These are phyloP conservation scores for Chlorella sp. DNA, from an alignment of 139 green algal genomes.

Conservation along the genomic window DNA sequence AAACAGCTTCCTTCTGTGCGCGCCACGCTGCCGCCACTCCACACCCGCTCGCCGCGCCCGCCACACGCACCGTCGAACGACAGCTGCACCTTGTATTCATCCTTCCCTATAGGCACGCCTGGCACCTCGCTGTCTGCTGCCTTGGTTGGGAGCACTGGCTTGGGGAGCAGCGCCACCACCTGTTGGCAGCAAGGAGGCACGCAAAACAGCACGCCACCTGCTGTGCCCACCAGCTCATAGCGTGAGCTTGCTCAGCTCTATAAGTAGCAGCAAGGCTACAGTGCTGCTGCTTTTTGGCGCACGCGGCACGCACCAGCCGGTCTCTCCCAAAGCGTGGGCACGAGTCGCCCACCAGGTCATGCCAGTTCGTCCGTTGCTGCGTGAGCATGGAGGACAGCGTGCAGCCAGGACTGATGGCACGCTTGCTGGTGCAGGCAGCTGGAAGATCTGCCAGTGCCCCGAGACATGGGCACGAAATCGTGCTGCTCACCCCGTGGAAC, in stretches of 20 bases:
- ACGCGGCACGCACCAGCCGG: slow-evolving; percentile 19
- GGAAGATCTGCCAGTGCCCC: too few relatives aligned
- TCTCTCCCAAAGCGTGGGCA: slow-evolving; percentile 32
- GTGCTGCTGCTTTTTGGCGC: too few relatives aligned
- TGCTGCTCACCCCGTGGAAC: slow-evolving; percentile 19
- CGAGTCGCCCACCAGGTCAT: slow-evolving; percentile 33
- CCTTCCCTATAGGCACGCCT: slow-evolving; percentile 4
- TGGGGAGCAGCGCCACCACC: background rate
- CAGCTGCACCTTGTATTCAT: slow-evolving; percentile 45
- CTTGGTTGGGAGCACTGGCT: background rate
- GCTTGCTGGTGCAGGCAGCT: too few relatives aligned
- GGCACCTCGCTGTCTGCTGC: background rate
- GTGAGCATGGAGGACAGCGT: background rate
- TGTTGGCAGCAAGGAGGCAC: too few relatives aligned
- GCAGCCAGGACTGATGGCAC: too few relatives aligned
- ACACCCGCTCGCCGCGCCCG: too few relatives aligned
- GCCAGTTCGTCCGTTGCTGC: slow-evolving; percentile 35
- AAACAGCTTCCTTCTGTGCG: too few relatives aligned
- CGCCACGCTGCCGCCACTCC: too few relatives aligned
- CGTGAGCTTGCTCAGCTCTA: too few relatives aligned
- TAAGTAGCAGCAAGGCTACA: too few relatives aligned
- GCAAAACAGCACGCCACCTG: too few relatives aligned
- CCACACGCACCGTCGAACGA: slow-evolving; percentile 37
- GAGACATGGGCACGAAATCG: background rate
- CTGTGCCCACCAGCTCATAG: too few relatives aligned